Evolutionary conservation across 2,329 filamentous ascomycete species (phyloP).

Genomic region (Botryotinia globosa): DNA sequence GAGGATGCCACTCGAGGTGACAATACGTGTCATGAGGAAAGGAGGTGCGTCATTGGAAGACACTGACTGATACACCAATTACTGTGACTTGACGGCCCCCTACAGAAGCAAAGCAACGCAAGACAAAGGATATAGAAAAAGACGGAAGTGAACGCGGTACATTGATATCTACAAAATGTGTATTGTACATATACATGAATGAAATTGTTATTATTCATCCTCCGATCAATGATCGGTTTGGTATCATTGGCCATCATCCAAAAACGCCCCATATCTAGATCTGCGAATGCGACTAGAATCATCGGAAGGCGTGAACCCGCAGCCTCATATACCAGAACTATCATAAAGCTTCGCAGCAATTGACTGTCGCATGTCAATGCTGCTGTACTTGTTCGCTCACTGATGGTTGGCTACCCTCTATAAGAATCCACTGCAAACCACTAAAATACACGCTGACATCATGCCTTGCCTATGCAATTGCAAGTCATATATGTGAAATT

Average conservation of each 20-base stretch:
- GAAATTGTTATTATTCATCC: not conserved
- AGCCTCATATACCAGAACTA: not conserved
- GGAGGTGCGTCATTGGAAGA: not conserved
- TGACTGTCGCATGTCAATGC: not conserved
- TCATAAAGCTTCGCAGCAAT: not conserved
- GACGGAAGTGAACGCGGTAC: not conserved
- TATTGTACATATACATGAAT: not conserved
- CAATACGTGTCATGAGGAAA: not conserved
- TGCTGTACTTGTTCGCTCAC: not conserved
- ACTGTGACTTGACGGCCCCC: not conserved
- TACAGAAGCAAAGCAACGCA: not conserved
- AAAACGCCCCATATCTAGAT: not conserved
- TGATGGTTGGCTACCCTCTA: not conserved
- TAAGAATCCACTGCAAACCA: not conserved
- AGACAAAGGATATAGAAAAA: not conserved
- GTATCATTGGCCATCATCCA: slow-evolving; percentile 6
- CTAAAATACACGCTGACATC: slow-evolving; percentile 6
- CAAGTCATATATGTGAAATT: not conserved
- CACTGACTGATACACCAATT: not conserved
- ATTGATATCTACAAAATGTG: not conserved
- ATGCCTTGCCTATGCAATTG: not conserved
- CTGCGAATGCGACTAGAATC: not conserved
- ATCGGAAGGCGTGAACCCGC: not conserved
- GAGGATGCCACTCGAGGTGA: not conserved
- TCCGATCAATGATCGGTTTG: not conserved